These are phyloP conservation scores for Neonothopanus nambi DNA, from an alignment of 1,284 basidiomycete species.

Conservation along the genomic window DNA sequence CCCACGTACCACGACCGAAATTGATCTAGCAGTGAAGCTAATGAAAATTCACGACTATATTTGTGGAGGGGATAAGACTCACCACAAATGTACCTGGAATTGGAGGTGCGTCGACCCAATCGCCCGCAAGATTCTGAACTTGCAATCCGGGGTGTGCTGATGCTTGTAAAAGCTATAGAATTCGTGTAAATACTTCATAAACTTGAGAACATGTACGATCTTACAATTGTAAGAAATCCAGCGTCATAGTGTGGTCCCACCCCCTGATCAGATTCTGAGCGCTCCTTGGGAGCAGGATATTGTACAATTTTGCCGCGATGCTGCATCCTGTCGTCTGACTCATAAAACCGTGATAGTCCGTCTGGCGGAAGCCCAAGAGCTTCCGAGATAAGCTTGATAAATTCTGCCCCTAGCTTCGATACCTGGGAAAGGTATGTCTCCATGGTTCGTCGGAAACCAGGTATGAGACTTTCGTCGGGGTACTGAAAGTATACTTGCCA, in stretches of 20 bases:
- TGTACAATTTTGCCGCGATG: conserved; percentile 69
- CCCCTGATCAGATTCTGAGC: conserved; percentile 51
- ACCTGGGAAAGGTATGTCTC: conserved; percentile 56
- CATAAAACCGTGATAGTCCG: conserved; percentile 57
- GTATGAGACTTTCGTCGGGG: conserved; percentile 61
- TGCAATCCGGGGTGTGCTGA: conserved; percentile 64
- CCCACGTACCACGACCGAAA: conserved; percentile 18
- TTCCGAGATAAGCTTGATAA: conserved; percentile 58
- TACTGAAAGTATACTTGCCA: conserved; percentile 52
- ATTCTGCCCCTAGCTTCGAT: conserved; percentile 52
- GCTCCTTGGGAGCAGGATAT: conserved; percentile 46
- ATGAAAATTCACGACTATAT: background rate
- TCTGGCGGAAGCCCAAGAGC: conserved; percentile 57
- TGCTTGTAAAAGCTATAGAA: conserved; percentile 60
- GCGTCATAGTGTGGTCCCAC: conserved; percentile 74
- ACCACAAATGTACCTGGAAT: conserved; percentile 73
- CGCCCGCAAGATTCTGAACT: conserved; percentile 66
- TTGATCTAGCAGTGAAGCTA: conserved; percentile 16
- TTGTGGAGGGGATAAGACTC: conserved; percentile 20
- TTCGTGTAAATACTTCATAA: background rate
- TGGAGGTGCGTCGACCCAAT: conserved; percentile 77
- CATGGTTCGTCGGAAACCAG: conserved; percentile 56
- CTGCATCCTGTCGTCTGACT: conserved; percentile 51
- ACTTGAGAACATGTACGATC: conserved; percentile 13
- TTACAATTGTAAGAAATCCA: conserved; percentile 68